phyloP scores from a whole-genome alignment of 1,284 basidiomycete genomes.

The Ceratobasidium sp. region DNA sequence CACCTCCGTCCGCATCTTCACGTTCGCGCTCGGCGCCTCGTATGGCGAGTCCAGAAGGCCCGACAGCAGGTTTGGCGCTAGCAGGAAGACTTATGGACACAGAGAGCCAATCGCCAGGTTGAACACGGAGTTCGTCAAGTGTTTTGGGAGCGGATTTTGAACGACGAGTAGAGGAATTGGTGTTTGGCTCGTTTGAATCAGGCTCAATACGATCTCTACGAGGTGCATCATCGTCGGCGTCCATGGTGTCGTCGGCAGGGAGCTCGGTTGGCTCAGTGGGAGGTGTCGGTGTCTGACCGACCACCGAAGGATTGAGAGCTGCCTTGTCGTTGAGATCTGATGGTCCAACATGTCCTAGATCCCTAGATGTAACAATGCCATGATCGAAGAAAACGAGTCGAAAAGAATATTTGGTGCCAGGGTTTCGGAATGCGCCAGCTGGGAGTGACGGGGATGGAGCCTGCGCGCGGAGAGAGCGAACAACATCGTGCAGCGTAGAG shows the following conservation, averaged over 20 bases:
- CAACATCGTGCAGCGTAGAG: slow-evolving; percentile 78
- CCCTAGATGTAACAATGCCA: slow-evolving; percentile 77
- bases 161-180: slow-evolving; percentile 51
- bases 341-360: slow-evolving; percentile 81
- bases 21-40: slow-evolving; percentile 36
- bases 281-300: slow-evolving; percentile 29
- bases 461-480: slow-evolving; percentile 72
- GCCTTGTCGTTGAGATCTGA: slow-evolving; percentile 84
- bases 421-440: slow-evolving; percentile 77
- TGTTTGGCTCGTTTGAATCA: slow-evolving; percentile 65
- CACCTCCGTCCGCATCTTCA: slow-evolving; percentile 34
- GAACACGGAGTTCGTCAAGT: slow-evolving; percentile 78
- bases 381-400: slow-evolving; percentile 81
- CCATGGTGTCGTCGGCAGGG: slow-evolving; percentile 63
- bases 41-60: slow-evolving; percentile 16
- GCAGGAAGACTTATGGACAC: slow-evolving; percentile 75
- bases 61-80: slow-evolving; percentile 40
- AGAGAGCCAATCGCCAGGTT: slow-evolving; percentile 81
- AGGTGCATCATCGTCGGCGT: slow-evolving; percentile 50
- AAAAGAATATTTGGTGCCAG: slow-evolving; percentile 81
- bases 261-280: slow-evolving; percentile 55
- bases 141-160: slow-evolving; percentile 60
- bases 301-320: slow-evolving; percentile 57
- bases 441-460: slow-evolving; percentile 67
- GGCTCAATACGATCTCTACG: slow-evolving; percentile 55